phyloP scores from a whole-genome alignment of 2,329 filamentous ascomycete genomes.

The Trichoderma atrobrunneum region DNA sequence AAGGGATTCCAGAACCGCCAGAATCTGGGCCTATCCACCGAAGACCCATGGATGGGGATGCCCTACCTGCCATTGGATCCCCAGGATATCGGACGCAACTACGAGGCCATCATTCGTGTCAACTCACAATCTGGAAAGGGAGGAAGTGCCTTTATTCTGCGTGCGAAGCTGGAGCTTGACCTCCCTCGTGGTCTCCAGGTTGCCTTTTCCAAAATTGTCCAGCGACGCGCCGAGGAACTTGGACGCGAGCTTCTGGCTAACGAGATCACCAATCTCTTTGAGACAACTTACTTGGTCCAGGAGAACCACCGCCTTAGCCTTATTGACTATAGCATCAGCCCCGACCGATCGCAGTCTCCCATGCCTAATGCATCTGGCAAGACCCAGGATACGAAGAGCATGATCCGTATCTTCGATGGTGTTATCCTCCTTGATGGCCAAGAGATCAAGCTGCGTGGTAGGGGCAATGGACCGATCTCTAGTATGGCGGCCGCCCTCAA shows the following conservation, averaged over 20 bases:
- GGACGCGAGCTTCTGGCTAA: not conserved
- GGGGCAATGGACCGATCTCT: constrained; percentile 4
- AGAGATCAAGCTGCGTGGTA: not conserved
- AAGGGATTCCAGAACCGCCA: constrained; percentile 2
- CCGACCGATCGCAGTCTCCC: constrained; percentile 1
- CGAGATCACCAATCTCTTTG: not conserved
- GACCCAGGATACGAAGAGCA: constrained; percentile 1
- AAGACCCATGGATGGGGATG: not conserved
- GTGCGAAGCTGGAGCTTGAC: not conserved
- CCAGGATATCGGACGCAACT: constrained; percentile 7
- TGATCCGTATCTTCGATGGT: constrained; percentile 5
- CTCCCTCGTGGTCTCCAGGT: not conserved
- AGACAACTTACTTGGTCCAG: not conserved
- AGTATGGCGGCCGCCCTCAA: constrained; percentile 2
- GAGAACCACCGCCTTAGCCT: constrained; percentile 4
- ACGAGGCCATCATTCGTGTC: constrained; percentile 8
- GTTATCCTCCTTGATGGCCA: not conserved
- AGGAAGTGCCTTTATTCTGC: constrained; percentile 3
- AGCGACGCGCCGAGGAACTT: constrained; percentile 4
- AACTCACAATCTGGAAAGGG: constrained; percentile 4
- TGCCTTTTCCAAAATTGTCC: constrained; percentile 1
- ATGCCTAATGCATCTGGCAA: not conserved
- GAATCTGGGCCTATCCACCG: not conserved
- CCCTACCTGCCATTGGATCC: constrained; percentile 1
- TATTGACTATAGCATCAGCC: not conserved